These are phyloP conservation scores for Rosa persica DNA, from an alignment of 306 rosid genomes.

Conservation along the genomic window DNA sequence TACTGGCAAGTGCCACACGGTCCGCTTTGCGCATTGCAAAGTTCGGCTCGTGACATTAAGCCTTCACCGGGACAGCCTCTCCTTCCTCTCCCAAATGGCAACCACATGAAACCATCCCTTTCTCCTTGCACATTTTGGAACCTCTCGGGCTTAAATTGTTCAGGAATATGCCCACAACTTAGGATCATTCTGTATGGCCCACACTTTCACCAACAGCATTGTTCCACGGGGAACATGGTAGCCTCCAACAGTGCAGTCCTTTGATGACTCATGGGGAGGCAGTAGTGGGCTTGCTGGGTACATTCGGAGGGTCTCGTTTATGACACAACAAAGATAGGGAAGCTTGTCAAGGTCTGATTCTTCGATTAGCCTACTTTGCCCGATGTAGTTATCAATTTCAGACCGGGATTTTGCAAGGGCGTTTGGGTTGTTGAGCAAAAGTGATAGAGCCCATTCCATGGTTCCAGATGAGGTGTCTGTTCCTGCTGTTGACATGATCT, in stretches of 20 bases:
- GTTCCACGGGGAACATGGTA: constrained; percentile 39
- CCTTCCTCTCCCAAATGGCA: constrained; percentile 44
- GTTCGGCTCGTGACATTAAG: too few species aligned
- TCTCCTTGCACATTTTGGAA: not conserved
- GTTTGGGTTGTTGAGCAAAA: constrained; percentile 39
- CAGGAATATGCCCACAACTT: constrained; percentile 30
- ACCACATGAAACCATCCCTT: constrained; percentile 18
- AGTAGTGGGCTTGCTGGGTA: constrained; percentile 34
- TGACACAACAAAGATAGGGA: constrained; percentile 27
- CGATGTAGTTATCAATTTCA: constrained; percentile 25
- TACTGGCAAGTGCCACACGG: too few species aligned
- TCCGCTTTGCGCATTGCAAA: too few species aligned
- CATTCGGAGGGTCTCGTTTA: constrained; percentile 39
- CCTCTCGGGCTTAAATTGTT: constrained; percentile 34
- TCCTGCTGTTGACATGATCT: too few species aligned
- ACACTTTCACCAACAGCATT: constrained; percentile 34
- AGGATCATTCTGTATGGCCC: constrained; percentile 48
- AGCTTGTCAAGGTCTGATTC: constrained; percentile 36
- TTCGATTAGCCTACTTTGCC: constrained; percentile 19
- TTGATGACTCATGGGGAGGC: constrained; percentile 34
- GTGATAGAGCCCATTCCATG: too few species aligned
- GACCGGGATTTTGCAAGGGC: constrained; percentile 6
- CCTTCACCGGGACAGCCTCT: constrained; percentile 41
- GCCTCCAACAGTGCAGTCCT: constrained; percentile 34
- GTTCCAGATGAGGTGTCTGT: too few species aligned